Evolutionary conservation across 2,329 filamentous ascomycete species (phyloP).

Genomic region (Exophiala sp.): DNA sequence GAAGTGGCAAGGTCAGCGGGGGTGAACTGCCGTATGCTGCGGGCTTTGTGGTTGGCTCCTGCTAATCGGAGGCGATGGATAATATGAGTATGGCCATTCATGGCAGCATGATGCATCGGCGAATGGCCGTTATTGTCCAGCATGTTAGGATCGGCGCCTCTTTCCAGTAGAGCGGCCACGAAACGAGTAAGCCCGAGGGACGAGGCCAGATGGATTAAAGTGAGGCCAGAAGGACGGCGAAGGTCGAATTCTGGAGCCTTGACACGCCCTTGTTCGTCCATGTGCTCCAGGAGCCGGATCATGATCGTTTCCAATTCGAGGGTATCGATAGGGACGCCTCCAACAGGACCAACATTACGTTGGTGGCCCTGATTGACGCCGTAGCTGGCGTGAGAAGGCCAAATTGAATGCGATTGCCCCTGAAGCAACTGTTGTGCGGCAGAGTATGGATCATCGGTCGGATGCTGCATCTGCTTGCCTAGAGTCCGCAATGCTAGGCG

Average conservation of each 20-base stretch:
- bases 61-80: constrained; percentile 67
- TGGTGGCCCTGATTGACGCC: constrained; percentile 42
- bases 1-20: constrained; percentile 66
- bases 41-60: constrained; percentile 64
- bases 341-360: constrained; percentile 41
- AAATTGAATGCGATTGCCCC: constrained; percentile 25
- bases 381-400: constrained; percentile 30
- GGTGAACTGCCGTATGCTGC: constrained; percentile 64
- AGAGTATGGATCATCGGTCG: constrained; percentile 46
- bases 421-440: constrained; percentile 42
- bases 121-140: constrained; percentile 75
- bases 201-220: constrained; percentile 73
- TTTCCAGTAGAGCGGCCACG: constrained; percentile 67
- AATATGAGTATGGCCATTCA: constrained; percentile 70
- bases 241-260: constrained; percentile 57
- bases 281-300: constrained; percentile 67
- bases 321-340: constrained; percentile 37
- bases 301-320: constrained; percentile 61
- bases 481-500: constrained; percentile 41
- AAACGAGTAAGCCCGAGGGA: constrained; percentile 69
- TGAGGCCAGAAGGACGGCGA: constrained; percentile 62
- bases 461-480: constrained; percentile 43
- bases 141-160: constrained; percentile 69
- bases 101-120: constrained; percentile 71
- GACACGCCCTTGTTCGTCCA: constrained; percentile 51